Evolutionary conservation across 148 eudicot species (phyloP), one percentile per base, ranked within the genome.

Genomic region (Rhododendron kiyosumense): DNA sequence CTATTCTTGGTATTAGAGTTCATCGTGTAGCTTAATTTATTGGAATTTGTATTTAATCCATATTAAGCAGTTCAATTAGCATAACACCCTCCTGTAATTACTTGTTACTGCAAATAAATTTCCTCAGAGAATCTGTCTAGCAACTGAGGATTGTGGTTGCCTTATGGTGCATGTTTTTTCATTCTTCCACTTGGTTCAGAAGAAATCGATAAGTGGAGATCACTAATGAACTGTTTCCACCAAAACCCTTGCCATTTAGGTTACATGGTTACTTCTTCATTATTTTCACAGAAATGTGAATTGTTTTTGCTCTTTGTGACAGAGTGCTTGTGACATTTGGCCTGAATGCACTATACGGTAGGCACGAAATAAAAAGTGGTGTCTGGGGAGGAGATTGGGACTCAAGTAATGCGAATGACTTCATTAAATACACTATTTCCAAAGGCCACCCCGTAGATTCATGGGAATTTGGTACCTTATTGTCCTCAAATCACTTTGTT

Each of bases 341-440:
- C 88, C 89, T 97, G 85, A 97, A 97, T 86, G 99, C 99, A 54
- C 91, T 97, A 36, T 14, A 90, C 22, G 99, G 99, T 79, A 93
- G 98, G 87, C 89, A 85, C 24, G 89, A 83, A 36, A 61, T 89
- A 61, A 84, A 65, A 81, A 85, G n/a, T 45, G 59, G 46, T 14
- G 85, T 75, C 49, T 95, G 96, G 98, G 84, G 59, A 74, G 99
- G 99, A 89, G 85, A 93, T 73, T 97, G 99, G 99, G 92, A 95
- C 85, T 84, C 93, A 67, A 91, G 88, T 81, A 97, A 97, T 84
- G 92, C 98, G 10, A 84, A 77, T 45, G 96, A 94, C 84, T 95
- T 95, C 88, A 94, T 97, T 2, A 87, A 89, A 26, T 94, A 93
- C 87, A 97, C 98, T 18, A 81, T 94, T 61, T 92, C 98, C 61